phyloP scores from a whole-genome alignment of 2,329 filamentous ascomycete species.

The Hypoxylon sp. region DNA sequence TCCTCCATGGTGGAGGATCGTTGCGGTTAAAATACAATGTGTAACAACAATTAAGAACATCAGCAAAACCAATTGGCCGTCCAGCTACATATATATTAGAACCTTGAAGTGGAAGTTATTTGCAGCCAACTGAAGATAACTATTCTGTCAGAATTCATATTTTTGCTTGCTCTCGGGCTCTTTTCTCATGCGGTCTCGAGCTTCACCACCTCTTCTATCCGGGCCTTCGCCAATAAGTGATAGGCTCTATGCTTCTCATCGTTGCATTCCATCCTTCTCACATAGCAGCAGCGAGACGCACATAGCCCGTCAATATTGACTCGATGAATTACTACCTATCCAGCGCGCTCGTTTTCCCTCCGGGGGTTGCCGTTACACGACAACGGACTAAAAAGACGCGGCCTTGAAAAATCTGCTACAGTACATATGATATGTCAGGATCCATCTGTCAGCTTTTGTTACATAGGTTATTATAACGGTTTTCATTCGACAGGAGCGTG shows the following conservation, averaged over 20 bases:
- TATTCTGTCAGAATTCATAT: slow-evolving; percentile 34
- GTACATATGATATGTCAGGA: slow-evolving; percentile 31
- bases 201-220: slow-evolving; percentile 7
- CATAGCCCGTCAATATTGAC: slow-evolving; percentile 13
- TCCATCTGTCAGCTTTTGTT: slow-evolving; percentile 23
- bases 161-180: background rate
- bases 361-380: slow-evolving; percentile 15
- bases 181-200: background rate
- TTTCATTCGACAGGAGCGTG: slow-evolving; percentile 14
- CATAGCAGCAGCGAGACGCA: slow-evolving; percentile 18
- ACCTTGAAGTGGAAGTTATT: background rate
- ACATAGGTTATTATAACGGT: slow-evolving; percentile 9
- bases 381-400: slow-evolving; percentile 1
- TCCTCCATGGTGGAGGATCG: slow-evolving; percentile 12
- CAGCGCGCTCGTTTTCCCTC: background rate
- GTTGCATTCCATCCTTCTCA: slow-evolving; percentile 19
- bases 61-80: slow-evolving; percentile 14
- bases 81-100: slow-evolving; percentile 14
- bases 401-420: slow-evolving; percentile 9
- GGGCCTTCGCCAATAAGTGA: slow-evolving; percentile 17
- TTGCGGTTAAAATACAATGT: slow-evolving; percentile 20
- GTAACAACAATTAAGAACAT: slow-evolving; percentile 16
- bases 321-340: slow-evolving; percentile 15
- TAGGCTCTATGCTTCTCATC: background rate
- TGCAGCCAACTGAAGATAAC: slow-evolving; percentile 17